Conservation (phyloP, 164 flowering plant genomes). For the Chimonanthus praecox region DNA sequence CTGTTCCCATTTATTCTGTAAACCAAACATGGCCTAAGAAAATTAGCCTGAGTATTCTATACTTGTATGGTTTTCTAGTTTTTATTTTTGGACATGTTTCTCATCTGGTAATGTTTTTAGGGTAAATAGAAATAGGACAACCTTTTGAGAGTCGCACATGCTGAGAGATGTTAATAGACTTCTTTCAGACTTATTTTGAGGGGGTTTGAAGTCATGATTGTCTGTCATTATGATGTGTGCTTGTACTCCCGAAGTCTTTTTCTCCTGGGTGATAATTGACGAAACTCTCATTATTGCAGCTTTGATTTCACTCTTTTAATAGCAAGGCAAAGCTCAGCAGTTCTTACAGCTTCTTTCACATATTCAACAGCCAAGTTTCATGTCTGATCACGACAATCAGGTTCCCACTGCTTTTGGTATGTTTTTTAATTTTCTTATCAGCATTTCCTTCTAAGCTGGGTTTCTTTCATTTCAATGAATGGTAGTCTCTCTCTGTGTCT, state of each 20-base stretch:
- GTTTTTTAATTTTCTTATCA: background rate
- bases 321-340: constrained; percentile 1
- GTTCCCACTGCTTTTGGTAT: constrained; percentile 17
- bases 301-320: background rate
- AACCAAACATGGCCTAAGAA: no score
- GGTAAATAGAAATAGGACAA: background rate
- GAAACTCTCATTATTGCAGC: constrained; percentile 1
- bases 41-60: no score
- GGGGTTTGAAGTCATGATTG: background rate
- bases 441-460: background rate
- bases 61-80: no score
- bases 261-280: background rate
- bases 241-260: background rate
- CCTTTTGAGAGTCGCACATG: background rate
- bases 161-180: no score
- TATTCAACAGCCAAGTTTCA: constrained; percentile 13
- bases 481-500: background rate
- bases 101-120: background rate
- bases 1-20: no score
- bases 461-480: background rate
- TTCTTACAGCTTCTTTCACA: background rate
- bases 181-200: no score
- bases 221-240: background rate
- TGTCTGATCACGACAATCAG: constrained; percentile 15
- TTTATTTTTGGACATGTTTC: background rate